Evolutionary conservation across 116 monocot genomes (phyloP).

Genomic region (Trichopus zeylanicus): DNA sequence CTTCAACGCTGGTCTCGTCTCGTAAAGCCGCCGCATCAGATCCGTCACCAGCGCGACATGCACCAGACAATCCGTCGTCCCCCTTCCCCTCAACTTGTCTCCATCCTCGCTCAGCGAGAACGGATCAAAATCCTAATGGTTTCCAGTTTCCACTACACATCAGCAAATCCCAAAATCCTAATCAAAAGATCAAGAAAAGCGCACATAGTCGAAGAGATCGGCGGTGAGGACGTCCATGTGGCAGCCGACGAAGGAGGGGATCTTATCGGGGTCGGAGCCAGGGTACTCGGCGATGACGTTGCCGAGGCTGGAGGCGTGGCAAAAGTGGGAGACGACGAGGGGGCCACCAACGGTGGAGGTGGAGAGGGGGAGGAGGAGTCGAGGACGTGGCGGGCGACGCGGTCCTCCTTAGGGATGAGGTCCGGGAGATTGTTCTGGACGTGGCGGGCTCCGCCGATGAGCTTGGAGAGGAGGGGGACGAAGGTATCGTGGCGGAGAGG

Average conservation of each 20-base stretch:
- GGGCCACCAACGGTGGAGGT: conserved; percentile 58
- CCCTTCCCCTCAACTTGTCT: conserved; percentile 73
- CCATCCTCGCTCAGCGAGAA: conserved; percentile 81
- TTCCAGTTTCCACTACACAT: background rate
- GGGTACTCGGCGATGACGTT: conserved; percentile 92
- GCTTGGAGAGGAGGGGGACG: conserved; percentile 61
- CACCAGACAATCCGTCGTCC: conserved; percentile 90
- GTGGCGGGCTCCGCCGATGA: conserved; percentile 66
- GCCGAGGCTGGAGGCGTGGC: conserved; percentile 54
- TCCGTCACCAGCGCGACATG: conserved; percentile 90
- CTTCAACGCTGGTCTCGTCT: conserved; percentile 53
- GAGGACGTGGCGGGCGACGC: conserved; percentile 77
- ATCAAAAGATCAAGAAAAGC: too few relatives aligned
- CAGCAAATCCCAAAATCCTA: background rate
- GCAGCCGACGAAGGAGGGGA: conserved; percentile 77
- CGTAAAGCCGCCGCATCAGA: conserved; percentile 66
- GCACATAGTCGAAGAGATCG: conserved; percentile 61
- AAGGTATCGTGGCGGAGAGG: conserved; percentile 45
- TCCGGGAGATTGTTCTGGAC: conserved; percentile 96
- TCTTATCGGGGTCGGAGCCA: conserved; percentile 38
- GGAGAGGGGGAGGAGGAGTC: conserved; percentile 62
- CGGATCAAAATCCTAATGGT: conserved; percentile 85
- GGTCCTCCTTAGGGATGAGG: conserved; percentile 72
- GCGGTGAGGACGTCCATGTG: conserved; percentile 96
- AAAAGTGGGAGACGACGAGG: conserved; percentile 56